A percentile compares a stretch with the other conserved stretches of the same genome.
Conservation (phyloP, 2,329 filamentous ascomycete species). For the Arthrobotrys musiformis region DNA sequence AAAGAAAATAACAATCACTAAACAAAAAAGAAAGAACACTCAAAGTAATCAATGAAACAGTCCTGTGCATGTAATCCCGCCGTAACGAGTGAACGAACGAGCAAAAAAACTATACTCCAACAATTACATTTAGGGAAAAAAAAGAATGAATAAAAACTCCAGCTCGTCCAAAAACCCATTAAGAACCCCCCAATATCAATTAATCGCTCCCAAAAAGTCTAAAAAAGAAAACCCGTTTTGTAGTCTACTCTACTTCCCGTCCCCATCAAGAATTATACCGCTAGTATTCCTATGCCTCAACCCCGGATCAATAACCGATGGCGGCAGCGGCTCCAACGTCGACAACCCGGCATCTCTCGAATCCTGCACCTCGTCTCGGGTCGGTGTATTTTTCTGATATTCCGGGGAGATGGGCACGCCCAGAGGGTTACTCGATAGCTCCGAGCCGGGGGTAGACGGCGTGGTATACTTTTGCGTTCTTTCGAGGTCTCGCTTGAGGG, state of each 20-base stretch:
- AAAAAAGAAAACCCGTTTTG: too few species aligned
- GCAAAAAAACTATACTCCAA: constrained; percentile 15
- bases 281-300: constrained; percentile 27
- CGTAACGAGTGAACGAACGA: constrained; percentile 3
- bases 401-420: constrained; percentile 6
- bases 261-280: constrained; percentile 1
- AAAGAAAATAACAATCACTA: too few species aligned
- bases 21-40: neutral
- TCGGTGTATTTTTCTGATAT: constrained; percentile 22
- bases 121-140: neutral
- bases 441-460: constrained; percentile 35
- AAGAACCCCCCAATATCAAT: neutral
- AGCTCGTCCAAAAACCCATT: neutral
- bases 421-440: constrained; percentile 33
- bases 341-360: constrained; percentile 39
- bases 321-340: constrained; percentile 39
- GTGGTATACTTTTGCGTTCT: constrained; percentile 80
- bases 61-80: too few species aligned
- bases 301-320: constrained; percentile 28
- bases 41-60: neutral
- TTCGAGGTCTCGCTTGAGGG: constrained; percentile 85
- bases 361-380: constrained; percentile 36
- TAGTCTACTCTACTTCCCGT: constrained; percentile 17
- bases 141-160: constrained; percentile 25
- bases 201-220: constrained; percentile 1